Percentiles rank a stretch among this genome's conserved stretches.
phyloP scores from a whole-genome alignment of 306 rosid species.

The Cucurbita moschata region DNA sequence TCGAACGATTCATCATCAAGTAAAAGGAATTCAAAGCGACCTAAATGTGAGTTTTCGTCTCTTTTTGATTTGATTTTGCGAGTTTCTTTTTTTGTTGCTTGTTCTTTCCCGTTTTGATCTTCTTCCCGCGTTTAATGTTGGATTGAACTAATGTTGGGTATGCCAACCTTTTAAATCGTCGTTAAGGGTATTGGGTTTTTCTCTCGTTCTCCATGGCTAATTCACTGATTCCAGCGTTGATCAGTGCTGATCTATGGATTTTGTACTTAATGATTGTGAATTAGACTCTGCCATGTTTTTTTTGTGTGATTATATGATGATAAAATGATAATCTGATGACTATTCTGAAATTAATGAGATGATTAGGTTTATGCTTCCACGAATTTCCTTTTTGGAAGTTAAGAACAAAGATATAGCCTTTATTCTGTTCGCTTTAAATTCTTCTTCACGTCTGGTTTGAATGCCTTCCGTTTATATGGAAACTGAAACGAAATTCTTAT shows the following conservation, averaged over 20 bases:
- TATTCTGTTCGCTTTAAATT: neutral
- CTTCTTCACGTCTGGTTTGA: neutral
- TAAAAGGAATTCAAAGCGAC: constrained; percentile 70
- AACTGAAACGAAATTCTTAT: neutral
- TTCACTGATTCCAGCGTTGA: neutral
- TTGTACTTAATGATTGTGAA: neutral
- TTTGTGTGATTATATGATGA: neutral
- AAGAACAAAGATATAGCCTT: neutral
- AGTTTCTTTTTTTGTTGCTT: neutral
- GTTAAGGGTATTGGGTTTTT: neutral
- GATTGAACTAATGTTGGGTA: neutral
- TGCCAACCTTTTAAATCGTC: neutral
- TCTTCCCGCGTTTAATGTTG: neutral
- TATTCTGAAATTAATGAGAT: neutral
- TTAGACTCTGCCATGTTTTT: neutral
- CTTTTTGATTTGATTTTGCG: neutral
- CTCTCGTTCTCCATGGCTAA: neutral
- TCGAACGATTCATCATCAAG: constrained; percentile 60
- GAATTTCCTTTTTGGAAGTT: neutral
- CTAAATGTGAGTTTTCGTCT: constrained; percentile 48
- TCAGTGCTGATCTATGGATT: neutral
- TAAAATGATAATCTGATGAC: too few species aligned
- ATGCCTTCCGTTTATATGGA: neutral
- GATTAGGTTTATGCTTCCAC: neutral
- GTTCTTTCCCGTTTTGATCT: neutral